Evolutionary conservation across 768 basidiomycete genomes (phyloP), one percentile per base, ranked within the genome.

Genomic region (Pseudohyphozyma bogoriensis): DNA sequence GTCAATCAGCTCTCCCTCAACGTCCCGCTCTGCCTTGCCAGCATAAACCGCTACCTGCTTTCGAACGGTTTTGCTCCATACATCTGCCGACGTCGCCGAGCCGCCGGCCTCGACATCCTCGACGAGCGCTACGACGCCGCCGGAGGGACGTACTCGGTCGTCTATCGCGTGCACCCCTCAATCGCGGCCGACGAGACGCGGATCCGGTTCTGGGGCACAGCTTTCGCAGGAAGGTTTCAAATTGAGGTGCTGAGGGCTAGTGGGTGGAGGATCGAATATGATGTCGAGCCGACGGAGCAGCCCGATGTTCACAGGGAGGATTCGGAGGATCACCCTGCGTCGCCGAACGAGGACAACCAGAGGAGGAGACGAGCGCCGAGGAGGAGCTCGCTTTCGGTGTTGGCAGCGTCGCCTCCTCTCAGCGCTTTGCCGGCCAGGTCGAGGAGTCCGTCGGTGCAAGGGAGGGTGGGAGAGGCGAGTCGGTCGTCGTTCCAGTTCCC

Each of bases 1-100:
- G 51, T 62, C 45, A 55, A 65, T 20, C 55, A 60, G 35, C 60
- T 65, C 33, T 62, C 60, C 29, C 50, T 65, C 16, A 37, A 40
- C 29, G 54, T 65, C 32, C 64, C 64, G 15, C 64, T 65, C 44
- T 45, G 47, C 20, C 59, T 65, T 40, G 42, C 44, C 13, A 5
- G 47, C 26, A 42, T 65, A n/a, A 51, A 51, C 15, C 64, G 64
- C 18, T 65, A 59, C 60, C 57, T 65, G 28, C 16, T 39, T 15
- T 45, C 51, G 12, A 57, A 65, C 29, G 64, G 64, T 0, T 65
- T 65, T 33, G 57, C 64, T 15, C 58, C 64, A 8, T 28, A 62
- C 33, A 29, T 65, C 39, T 31, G 52, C 2, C 57, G 60, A 8
- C 13, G 35, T 7, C 22, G 26, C 22, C 28, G 35, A 11, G 22